phyloP scores from a whole-genome alignment of 208 protist genomes.

The Chromosphaera perkinsii region DNA sequence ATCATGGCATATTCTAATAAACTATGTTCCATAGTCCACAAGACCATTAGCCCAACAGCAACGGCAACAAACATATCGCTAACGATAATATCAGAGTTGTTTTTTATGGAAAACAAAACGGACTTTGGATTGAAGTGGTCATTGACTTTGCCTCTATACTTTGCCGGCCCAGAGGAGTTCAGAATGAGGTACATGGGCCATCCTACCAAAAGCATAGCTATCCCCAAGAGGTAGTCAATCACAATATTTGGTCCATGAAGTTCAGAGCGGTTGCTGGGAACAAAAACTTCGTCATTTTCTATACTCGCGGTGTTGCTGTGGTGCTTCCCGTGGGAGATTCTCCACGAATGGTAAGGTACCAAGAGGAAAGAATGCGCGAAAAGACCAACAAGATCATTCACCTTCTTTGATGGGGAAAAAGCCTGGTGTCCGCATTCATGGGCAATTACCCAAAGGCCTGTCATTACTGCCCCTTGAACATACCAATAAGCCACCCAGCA shows the following conservation, averaged over 20 bases:
- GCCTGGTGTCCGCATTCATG: constrained; percentile 87
- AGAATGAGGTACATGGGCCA: neutral
- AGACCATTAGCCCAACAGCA: too few relatives aligned
- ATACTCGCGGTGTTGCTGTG: constrained; percentile 87
- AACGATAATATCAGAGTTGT: neutral
- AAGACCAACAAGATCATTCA: constrained; percentile 80
- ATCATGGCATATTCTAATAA: too few relatives aligned
- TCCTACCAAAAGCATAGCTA: too few relatives aligned
- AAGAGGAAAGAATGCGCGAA: constrained; percentile 75
- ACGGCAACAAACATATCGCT: too few relatives aligned
- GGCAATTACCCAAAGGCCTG: constrained; percentile 80
- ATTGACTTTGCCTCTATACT: neutral
- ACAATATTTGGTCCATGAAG: too few relatives aligned
- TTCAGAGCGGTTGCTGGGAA: too few relatives aligned
- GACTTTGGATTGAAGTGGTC: neutral
- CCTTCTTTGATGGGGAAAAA: constrained; percentile 57
- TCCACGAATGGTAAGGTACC: constrained; percentile 83
- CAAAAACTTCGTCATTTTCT: constrained; percentile 74
- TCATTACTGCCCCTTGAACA: constrained; percentile 68
- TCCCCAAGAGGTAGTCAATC: too few relatives aligned
- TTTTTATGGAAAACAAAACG: neutral
- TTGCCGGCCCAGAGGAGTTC: neutral
- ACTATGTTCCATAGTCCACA: too few relatives aligned
- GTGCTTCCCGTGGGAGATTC: constrained; percentile 78
- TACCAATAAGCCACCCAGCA: neutral